Evolutionary conservation across 2,329 filamentous ascomycete species (phyloP), one percentile per base, ranked within the genome.

Genomic region (Colletotrichum melonis): DNA sequence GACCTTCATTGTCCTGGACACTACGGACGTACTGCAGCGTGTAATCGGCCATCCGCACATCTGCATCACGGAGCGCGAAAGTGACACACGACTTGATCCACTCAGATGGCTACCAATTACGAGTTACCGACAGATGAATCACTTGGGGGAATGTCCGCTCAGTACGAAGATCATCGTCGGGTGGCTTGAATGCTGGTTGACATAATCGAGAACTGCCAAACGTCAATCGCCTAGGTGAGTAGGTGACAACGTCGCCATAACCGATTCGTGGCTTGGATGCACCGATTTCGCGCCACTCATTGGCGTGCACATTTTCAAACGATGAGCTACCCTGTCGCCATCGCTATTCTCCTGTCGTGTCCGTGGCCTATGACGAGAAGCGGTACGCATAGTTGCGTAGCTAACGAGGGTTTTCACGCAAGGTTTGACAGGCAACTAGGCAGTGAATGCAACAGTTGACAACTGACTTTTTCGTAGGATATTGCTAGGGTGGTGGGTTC

Each of bases 21-120:
- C 46, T 65, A 70, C 70, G 60, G 55, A 46, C 60, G 55, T 70
- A 66, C 16, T 22, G 58, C n/a, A 30, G 26, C 32, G 35, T 64
- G 60, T 30, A 32, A 54, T 68, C 69, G n/a, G 32, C 58, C 49
- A 49, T 56, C 66, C 16, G 30, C 57, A 57, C 58, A 32, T 56
- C 66, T 16, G 30, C 57, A 57, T 58, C 12, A 38, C 49, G 28
- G 26, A 46, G 46, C 56, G 52, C 16, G 19, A 46, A 66, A 42
- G 4, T 59, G 70, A 69, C 59, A 24, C 32, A 60, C 16, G 46
- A 52, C 16, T 52, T 60, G 26, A 26, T 22, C 30, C 28, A 32
- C n/a, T 59, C 56, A 38, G 67, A 62, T 52, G 19, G 9, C 26
- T 70, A 35, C 62, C 46, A 42, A 32, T 24, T 30, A 56, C 56